Evolutionary conservation across 1,284 basidiomycete species (phyloP).

Genomic region (Tylopilus sp.): DNA sequence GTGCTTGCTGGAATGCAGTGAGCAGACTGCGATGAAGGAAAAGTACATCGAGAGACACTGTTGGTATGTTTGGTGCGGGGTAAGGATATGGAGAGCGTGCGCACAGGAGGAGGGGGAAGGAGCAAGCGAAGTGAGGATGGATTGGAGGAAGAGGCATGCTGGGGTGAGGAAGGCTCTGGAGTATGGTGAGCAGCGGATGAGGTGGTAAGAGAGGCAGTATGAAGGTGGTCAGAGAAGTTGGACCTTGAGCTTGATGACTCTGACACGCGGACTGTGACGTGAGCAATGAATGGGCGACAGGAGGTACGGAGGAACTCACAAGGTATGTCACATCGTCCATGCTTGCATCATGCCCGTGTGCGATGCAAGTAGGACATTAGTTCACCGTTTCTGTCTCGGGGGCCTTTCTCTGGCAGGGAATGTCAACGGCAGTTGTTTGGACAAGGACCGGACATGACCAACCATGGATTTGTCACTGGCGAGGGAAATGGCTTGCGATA

Average conservation of each 20-base stretch:
- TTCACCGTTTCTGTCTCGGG: conserved; percentile 31
- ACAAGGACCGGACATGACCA: conserved; percentile 17
- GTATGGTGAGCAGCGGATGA: conserved; percentile 16
- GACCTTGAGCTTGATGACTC: conserved; percentile 56
- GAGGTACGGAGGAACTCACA: background rate
- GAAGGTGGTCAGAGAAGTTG: conserved; percentile 50
- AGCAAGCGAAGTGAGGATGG: conserved; percentile 57
- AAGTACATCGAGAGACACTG: conserved; percentile 78
- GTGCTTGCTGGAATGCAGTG: conserved; percentile 66
- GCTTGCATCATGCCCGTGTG: conserved; percentile 48
- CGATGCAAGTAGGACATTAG: conserved; percentile 39
- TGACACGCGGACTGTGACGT: conserved; percentile 53
- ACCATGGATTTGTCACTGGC: conserved; percentile 47
- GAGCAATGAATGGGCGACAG: background rate
- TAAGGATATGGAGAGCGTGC: conserved; percentile 62
- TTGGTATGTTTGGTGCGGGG: conserved; percentile 63
- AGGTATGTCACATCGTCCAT: conserved; percentile 52
- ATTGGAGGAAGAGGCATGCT: conserved; percentile 70
- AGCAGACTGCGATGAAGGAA: conserved; percentile 79
- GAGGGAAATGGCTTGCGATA: conserved; percentile 60
- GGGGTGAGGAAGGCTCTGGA: conserved; percentile 20
- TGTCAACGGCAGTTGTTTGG: conserved; percentile 21
- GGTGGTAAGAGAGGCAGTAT: conserved; percentile 34
- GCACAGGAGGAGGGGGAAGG: no score
- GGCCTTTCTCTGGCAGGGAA: conserved; percentile 48